A percentile compares a stretch with the other conserved stretches of the same genome.
These are phyloP conservation scores for Irpex sp. DNA, from an alignment of 1,284 basidiomycete species.

Conservation along the genomic window DNA sequence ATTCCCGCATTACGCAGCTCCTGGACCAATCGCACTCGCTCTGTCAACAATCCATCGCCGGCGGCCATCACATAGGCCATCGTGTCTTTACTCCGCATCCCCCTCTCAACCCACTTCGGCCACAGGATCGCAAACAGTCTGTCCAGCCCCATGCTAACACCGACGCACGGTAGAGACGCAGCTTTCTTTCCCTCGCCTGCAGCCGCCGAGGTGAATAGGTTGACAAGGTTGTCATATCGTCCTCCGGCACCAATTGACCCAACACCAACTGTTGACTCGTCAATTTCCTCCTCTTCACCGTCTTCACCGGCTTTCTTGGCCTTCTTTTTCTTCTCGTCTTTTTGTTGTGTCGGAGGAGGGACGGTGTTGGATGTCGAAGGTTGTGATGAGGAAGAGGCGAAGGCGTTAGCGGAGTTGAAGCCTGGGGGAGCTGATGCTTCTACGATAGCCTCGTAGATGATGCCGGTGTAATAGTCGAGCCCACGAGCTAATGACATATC, in stretches of 20 bases:
- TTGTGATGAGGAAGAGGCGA: constrained; percentile 38
- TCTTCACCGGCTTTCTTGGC: constrained; percentile 46
- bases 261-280: constrained; percentile 92
- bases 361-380: constrained; percentile 26
- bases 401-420: constrained; percentile 52
- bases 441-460: constrained; percentile 97
- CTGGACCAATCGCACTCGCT: constrained; percentile 82
- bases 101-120: constrained; percentile 77
- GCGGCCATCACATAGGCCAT: constrained; percentile 94
- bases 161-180: constrained; percentile 83
- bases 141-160: constrained; percentile 92
- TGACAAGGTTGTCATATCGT: constrained; percentile 96
- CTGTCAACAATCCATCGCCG: constrained; percentile 86
- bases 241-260: constrained; percentile 98
- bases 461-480: constrained; percentile 97
- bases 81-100: constrained; percentile 86
- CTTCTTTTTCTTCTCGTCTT: constrained; percentile 48
- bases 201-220: constrained; percentile 85
- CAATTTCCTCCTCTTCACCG: constrained; percentile 83
- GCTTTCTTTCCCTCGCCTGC: constrained; percentile 69
- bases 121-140: constrained; percentile 94
- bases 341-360: constrained; percentile 21
- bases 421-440: constrained; percentile 91
- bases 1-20: constrained; percentile 87
- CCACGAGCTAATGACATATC: constrained; percentile 96